Percentiles rank a stretch among this genome's conserved stretches.
phyloP scores from a whole-genome alignment of 164 flowering plant species.

The Euptelea pleiosperma region DNA sequence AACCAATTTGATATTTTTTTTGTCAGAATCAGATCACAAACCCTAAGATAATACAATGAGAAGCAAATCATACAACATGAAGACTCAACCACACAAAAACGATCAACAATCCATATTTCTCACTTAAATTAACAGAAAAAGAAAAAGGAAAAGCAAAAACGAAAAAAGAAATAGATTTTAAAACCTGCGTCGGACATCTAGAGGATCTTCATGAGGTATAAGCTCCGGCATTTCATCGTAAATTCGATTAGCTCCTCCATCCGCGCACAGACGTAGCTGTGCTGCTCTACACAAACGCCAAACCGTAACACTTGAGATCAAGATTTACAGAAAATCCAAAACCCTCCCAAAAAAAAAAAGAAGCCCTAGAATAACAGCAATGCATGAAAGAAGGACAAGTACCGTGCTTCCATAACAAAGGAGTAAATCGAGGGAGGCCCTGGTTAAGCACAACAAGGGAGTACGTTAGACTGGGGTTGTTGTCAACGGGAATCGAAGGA shows the following conservation, averaged over 20 bases:
- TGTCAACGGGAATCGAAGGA: constrained; percentile 39
- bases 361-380: neutral
- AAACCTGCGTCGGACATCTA: constrained; percentile 60
- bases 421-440: constrained; percentile 74
- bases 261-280: constrained; percentile 73
- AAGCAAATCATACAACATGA: neutral
- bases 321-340: neutral
- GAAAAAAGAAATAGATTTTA: neutral
- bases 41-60: neutral
- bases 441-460: constrained; percentile 89
- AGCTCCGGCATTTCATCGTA: constrained; percentile 77
- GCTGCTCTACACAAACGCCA: constrained; percentile 64
- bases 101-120: neutral
- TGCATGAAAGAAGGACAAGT: neutral
- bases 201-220: constrained; percentile 57
- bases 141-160: neutral
- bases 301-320: constrained; percentile 10
- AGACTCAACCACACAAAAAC: neutral
- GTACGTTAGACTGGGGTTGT: constrained; percentile 37
- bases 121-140: neutral
- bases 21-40: too few species aligned
- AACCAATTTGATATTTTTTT: too few species aligned
- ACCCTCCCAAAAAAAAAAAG: neutral
- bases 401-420: constrained; percentile 88
- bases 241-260: constrained; percentile 92